Base-by-base conservation (phyloP, 148 eudicot species). In the Fagopyrum homotropicum region DNA sequence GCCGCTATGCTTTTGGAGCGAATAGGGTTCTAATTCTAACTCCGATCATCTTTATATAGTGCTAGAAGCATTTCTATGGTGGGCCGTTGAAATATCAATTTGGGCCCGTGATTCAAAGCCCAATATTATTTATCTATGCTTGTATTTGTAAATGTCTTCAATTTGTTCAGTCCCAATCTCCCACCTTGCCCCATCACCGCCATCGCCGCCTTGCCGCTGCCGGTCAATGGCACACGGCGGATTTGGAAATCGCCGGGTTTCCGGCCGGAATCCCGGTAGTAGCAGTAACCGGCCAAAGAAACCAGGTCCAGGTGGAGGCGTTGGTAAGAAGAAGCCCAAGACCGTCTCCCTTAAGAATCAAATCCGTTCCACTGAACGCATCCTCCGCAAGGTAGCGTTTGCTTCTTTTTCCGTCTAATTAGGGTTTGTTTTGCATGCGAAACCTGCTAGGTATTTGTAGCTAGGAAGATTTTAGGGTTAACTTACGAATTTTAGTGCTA, bases 311-410 rank as follows among this genome's bases (percentile, higher is more conserved):
- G 80, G 57, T 9, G 83, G 79, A 8, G 83, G 79, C 5, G 83
- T 88, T 44, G 80, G 75, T 44, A 81, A 77, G 49, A 87, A 89
- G 80, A 93, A 88, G 80, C 73, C 88, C 30, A 84, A 93, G 71
- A 70, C 82, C 49, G 85, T 87, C 73, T 89, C 98, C 75, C 83
- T 93, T 75, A 93, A 89, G 73, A 89, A 91, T 64, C 98, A 93
- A 85, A 88, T 93, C 75, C 94, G 98, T 45, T 93, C 98, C 60
- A 78, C 80, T 60, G 87, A 91, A 68, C 98, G 98, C 76, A 78
- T 87, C 77, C 94, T 91, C 70, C 90, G 97, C 56, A 91, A 89
- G 90, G 97, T 92, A 75, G 54, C 4, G n/a, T 5, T 7, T 19
- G 47, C 14, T 12, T 10, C 74, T n/a, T 61, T 8, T 26, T 61